Base-by-base conservation (phyloP, 805 yeast genomes). In the Blastobotrys chiropterorum region DNA sequence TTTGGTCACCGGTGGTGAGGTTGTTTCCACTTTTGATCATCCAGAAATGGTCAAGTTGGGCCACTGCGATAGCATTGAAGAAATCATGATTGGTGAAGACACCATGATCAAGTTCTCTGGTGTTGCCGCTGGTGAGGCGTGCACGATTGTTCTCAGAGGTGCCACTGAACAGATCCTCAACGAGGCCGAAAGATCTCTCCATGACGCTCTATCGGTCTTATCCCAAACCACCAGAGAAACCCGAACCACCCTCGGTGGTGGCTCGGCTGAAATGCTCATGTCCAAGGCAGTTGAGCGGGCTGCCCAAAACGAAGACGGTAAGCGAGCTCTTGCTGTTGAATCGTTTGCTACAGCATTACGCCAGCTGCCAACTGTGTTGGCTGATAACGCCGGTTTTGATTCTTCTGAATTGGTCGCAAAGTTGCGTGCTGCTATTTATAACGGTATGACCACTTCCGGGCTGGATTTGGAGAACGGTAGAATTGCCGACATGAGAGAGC, bases 301-400 rank as follows among this genome's bases (percentile, higher is more conserved):
- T 31, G 97, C 97, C 15, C 95, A 90, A 64, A 89, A 86, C 65
- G 90, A 85, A 61, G 84, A 86, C 31, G 98, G 98, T 60, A 94
- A 94, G 73, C 88, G 86, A 65, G 85, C 97, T 1, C 74, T 94
- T 48, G 99, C 99, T 2, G 83, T 94, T 52, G 98, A 92, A 70
- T 84, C 96, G 1, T 94, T 88, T 73, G 97, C 95, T 16, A 82
- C 85, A 56, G 98, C 98, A 4, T 76, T 94, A 64, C 83, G 97
- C 70, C 96, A 90, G 69, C 76, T 94, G 57, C 99, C 99, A 54
- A 89, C 95, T 1, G 90, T 94, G 56, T 76, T 94, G 59, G 96
- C 97, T 46, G 98, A 94, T 66, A 94, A 94, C 66, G 98, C 99
- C 2, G 99, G 99, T 26, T 87, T 81, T 63, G 99, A 94, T 67